Conservation (phyloP, 2,329 filamentous ascomycete genomes). For the Fusarium keratoplasticum region DNA sequence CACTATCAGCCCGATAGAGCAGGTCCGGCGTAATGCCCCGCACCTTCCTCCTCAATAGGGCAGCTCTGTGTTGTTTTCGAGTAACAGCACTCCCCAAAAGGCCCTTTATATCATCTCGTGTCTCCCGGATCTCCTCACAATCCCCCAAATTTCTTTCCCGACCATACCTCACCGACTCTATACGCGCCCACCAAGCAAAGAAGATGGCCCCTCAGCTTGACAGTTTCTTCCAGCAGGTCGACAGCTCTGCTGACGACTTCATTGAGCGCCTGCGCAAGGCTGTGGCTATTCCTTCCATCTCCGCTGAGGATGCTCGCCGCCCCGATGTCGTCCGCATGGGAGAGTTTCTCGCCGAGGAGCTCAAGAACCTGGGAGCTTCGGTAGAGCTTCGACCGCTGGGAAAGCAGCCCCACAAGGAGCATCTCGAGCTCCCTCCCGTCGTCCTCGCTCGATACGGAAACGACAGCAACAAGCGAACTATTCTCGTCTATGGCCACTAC, state of each 20-base stretch:
- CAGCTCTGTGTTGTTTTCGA: constrained; percentile 43
- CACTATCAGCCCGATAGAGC: constrained; percentile 41
- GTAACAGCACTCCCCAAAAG: constrained; percentile 39
- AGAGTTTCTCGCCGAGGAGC: constrained; percentile 85
- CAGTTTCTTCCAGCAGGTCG: constrained; percentile 92
- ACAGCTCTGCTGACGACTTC: constrained; percentile 81
- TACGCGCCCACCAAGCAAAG: constrained; percentile 70
- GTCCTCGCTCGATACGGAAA: constrained; percentile 92
- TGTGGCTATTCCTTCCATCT: constrained; percentile 96
- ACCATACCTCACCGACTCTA: constrained; percentile 64
- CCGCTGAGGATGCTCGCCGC: constrained; percentile 87
- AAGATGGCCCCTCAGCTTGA: constrained; percentile 94
- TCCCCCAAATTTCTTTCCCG: constrained; percentile 42
- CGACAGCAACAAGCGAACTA: constrained; percentile 92
- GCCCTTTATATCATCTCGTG: constrained; percentile 39
- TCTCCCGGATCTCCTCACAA: constrained; percentile 30
- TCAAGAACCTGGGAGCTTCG: constrained; percentile 84
- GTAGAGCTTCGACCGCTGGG: constrained; percentile 90
- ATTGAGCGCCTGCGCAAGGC: constrained; percentile 91
- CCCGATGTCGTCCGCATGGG: constrained; percentile 97
- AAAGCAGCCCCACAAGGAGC: constrained; percentile 90
- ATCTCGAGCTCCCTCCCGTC: constrained; percentile 91
- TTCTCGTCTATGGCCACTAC: constrained; percentile 98
- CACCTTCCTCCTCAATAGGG: constrained; percentile 53
- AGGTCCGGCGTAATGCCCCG: constrained; percentile 57